Evolutionary conservation across 805 yeast genomes (phyloP), one percentile per base, ranked within the genome.

Genomic region (Yarrowia alimentaria): DNA sequence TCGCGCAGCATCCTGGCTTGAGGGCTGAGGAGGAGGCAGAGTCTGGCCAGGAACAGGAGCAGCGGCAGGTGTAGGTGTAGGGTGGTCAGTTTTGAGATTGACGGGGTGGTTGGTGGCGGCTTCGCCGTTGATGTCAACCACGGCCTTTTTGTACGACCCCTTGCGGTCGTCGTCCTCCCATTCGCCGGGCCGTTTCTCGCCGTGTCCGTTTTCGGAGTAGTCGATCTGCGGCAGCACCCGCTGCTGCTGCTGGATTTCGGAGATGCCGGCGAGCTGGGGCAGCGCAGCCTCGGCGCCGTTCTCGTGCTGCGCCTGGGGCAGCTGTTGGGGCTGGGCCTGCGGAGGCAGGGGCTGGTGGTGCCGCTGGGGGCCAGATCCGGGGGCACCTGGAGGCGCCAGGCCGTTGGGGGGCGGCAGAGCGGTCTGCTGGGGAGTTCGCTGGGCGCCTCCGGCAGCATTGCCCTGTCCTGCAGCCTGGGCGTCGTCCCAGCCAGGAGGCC

Each of bases 401-500:
- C 43, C 43, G 22, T 37, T 25, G 12, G 43, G 43, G 7, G 43
- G 43, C 8, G 43, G 43, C 22, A 37, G 22, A 2, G 43, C 30
- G 0, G 31, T 30, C 6, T 0, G 43, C 17, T 31, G 34, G 34
- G 13, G 33, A 14, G 37, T 21, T 8, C 25, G 26, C 9, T 16
- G 26, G 1, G 34, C 25, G 5, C 17, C n/a, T n/a, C 2, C 31
- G 13, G 13, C 16, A n/a, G 31, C 45, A 2, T 19, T 6, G 14
- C 26, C 43, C 3, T 17, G 18, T 11, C 32, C 45, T 6, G 48
- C 32, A n/a, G n/a, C n/a, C n/a, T n/a, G n/a, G 6, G 48, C 50
- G n/a, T 43, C 50, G 17, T 43, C 50, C 50, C 50, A 43, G 33
- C 82, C 80, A n/a, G 81, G 77, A 74, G 81, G 79, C 5, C 80